Conservation (phyloP, 192 early-diverging fungal species). For the Dimargaris xerosporica region DNA sequence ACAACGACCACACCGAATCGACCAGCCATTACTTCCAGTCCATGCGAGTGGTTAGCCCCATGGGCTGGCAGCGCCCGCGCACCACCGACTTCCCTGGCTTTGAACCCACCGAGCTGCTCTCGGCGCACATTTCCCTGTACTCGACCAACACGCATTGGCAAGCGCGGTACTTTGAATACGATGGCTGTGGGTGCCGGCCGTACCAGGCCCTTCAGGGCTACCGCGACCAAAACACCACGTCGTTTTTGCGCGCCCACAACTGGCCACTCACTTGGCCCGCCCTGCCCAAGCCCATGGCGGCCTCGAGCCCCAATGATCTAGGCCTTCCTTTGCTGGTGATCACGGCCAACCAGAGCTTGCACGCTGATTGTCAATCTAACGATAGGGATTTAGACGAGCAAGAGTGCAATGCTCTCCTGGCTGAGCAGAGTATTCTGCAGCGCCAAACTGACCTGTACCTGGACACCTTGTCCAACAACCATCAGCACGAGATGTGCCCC, state of each 20-base stretch:
- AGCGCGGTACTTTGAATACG: constrained; percentile 34
- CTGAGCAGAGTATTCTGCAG: constrained; percentile 3
- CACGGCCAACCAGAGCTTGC: constrained; percentile 1
- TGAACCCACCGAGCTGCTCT: constrained; percentile 19
- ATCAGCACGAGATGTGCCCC: neutral
- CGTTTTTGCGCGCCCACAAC: constrained; percentile 26
- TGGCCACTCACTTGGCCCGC: constrained; percentile 35
- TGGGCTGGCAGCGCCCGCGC: constrained; percentile 26
- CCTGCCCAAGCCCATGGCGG: constrained; percentile 13
- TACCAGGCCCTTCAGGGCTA: constrained; percentile 25
- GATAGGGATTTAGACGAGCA: neutral
- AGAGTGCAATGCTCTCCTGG: neutral
- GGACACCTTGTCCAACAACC: constrained; percentile 2
- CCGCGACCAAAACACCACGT: constrained; percentile 18
- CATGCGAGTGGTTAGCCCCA: constrained; percentile 27
- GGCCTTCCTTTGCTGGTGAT: constrained; percentile 4
- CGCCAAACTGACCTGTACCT: neutral
- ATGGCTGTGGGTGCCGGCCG: constrained; percentile 24
- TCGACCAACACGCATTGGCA: constrained; percentile 32
- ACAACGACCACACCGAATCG: constrained; percentile 5
- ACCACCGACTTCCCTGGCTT: constrained; percentile 26
- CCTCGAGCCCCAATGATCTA: neutral
- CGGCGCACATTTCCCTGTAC: constrained; percentile 27
- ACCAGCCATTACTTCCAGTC: constrained; percentile 19
- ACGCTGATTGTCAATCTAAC: neutral